Conservation (phyloP, 1,284 basidiomycete species). For the Ceratobasidium sp. region DNA sequence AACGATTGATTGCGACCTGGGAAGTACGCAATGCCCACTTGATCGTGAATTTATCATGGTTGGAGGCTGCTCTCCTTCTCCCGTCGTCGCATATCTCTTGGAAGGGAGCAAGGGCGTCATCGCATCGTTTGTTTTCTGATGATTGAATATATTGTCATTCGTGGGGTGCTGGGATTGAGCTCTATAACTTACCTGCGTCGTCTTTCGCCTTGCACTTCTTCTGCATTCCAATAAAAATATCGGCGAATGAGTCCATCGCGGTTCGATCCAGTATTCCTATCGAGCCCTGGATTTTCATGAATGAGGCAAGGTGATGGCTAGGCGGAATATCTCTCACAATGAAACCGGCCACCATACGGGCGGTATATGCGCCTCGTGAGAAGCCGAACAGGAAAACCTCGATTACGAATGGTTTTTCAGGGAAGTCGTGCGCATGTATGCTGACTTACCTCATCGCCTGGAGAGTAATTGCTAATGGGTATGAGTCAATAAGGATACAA, state of each 20-base stretch:
- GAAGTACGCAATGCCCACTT: conserved; percentile 56
- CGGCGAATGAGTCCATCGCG: conserved; percentile 70
- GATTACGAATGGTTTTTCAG: not conserved
- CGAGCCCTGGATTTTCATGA: conserved; percentile 55
- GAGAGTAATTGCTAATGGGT: conserved; percentile 62
- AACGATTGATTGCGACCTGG: not conserved
- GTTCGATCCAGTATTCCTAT: conserved; percentile 68
- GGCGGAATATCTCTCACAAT: conserved; percentile 57
- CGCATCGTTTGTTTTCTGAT: conserved; percentile 56
- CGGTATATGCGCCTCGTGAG: conserved; percentile 73
- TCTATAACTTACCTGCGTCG: conserved; percentile 53
- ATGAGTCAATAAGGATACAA: conserved; percentile 1
- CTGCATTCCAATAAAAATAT: conserved; percentile 66
- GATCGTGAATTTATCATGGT: conserved; percentile 60
- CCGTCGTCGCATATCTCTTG: conserved; percentile 58
- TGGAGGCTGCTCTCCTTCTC: conserved; percentile 57
- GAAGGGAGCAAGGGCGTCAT: conserved; percentile 60
- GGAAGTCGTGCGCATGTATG: not conserved
- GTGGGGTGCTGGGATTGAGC: not conserved
- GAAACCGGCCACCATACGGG: conserved; percentile 71
- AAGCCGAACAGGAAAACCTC: conserved; percentile 64
- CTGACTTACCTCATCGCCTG: conserved; percentile 66
- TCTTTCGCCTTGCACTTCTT: conserved; percentile 62
- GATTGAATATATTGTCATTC: not conserved
- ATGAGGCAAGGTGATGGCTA: not conserved